Evolutionary conservation across 306 rosid genomes (phyloP).

Genomic region (Malus fusca): DNA sequence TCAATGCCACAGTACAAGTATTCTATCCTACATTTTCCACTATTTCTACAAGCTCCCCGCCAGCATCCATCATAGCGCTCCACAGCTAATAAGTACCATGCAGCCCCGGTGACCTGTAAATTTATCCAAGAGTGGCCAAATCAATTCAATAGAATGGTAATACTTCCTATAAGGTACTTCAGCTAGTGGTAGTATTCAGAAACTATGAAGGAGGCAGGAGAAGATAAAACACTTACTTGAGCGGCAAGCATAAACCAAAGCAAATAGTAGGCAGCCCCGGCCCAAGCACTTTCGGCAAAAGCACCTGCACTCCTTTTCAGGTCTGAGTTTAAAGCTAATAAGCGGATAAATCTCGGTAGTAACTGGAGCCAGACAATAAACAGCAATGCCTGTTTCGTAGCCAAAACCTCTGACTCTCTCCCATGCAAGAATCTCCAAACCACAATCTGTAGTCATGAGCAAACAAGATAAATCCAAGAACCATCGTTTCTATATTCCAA

Average conservation of each 20-base stretch:
- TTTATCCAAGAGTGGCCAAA: neutral
- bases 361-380: constrained; percentile 56
- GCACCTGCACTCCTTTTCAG: constrained; percentile 85
- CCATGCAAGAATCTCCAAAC: constrained; percentile 49
- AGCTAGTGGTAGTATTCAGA: neutral
- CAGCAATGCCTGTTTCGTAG: constrained; percentile 59
- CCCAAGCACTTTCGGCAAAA: constrained; percentile 76
- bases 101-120: constrained; percentile 66
- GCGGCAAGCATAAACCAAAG: constrained; percentile 79
- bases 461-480: neutral
- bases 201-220: neutral
- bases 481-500: neutral
- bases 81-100: constrained; percentile 76
- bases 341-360: constrained; percentile 65
- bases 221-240: constrained; percentile 50
- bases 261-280: constrained; percentile 81
- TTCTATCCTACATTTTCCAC: constrained; percentile 31
- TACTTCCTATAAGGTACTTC: neutral
- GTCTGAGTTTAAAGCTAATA: constrained; percentile 69
- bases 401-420: constrained; percentile 46
- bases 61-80: constrained; percentile 79
- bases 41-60: constrained; percentile 39
- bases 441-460: constrained; percentile 41
- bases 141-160: neutral
- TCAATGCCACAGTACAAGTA: constrained; percentile 53